Conservation (phyloP, 305 asterid species). For the Solanum aculeatissimum region DNA sequence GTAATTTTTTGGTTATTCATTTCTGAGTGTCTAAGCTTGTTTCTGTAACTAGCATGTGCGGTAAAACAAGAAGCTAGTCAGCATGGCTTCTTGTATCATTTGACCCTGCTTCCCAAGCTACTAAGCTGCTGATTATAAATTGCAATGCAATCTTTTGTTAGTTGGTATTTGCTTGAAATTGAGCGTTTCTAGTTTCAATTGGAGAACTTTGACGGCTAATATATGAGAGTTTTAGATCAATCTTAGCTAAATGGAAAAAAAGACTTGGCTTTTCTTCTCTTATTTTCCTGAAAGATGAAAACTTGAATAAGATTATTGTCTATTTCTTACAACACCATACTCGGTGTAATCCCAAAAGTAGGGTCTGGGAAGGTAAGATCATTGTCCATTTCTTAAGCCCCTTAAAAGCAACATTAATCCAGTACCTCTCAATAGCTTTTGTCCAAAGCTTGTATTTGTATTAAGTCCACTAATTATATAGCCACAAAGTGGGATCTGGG, state of each 20-base stretch:
- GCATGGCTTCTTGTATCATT: background rate
- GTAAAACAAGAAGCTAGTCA: background rate
- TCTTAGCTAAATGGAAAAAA: background rate
- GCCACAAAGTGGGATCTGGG: no score
- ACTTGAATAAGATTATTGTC: background rate
- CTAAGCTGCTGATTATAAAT: background rate
- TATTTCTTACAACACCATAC: background rate
- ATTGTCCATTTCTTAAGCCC: background rate
- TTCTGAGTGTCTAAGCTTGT: background rate
- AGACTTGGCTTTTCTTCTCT: background rate
- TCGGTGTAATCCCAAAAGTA: background rate
- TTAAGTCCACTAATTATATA: background rate
- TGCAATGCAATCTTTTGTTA: background rate
- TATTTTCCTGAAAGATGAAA: background rate
- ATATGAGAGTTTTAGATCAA: background rate
- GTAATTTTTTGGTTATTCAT: background rate
- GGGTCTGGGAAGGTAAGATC: background rate
- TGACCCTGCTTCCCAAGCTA: background rate
- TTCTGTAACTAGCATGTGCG: background rate
- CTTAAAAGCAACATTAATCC: background rate
- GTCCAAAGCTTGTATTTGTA: background rate
- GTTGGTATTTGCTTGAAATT: background rate
- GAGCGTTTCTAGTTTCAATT: background rate
- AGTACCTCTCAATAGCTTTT: background rate
- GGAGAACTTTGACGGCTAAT: no score